Conservation (phyloP, 2,329 filamentous ascomycete species). For the Colletotrichum agaves region DNA sequence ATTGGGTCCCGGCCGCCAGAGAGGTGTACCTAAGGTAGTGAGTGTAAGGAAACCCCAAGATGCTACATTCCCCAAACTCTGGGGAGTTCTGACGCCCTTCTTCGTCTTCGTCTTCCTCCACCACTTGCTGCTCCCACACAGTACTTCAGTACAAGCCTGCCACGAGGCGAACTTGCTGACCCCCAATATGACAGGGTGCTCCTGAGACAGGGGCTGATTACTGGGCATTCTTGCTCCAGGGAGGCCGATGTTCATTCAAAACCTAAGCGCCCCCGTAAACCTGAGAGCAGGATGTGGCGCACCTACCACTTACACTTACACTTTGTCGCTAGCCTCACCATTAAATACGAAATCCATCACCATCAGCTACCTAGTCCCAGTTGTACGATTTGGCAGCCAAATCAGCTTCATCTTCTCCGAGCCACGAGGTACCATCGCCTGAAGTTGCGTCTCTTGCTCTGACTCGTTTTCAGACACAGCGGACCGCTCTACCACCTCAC, state of each 20-base stretch:
- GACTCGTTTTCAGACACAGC: conserved; percentile 2
- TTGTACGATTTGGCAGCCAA: conserved; percentile 7
- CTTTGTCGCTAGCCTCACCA: conserved; percentile 18
- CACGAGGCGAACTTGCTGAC: conserved; percentile 15
- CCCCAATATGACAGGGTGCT: conserved; percentile 9
- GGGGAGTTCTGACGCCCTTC: conserved; percentile 1
- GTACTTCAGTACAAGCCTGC: not conserved
- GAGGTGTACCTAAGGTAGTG: too few species aligned
- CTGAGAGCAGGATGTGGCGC: conserved; percentile 7
- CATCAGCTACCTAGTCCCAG: not conserved
- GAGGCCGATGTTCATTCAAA: not conserved
- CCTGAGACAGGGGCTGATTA: conserved; percentile 21
- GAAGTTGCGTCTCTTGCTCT: conserved; percentile 3
- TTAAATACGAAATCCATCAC: not conserved
- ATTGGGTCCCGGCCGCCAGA: too few species aligned
- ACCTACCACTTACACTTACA: conserved; percentile 17
- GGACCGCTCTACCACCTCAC: not conserved
- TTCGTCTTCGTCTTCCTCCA: not conserved
- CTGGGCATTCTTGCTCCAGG: conserved; percentile 1
- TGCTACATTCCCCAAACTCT: conserved; percentile 30
- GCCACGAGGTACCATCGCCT: not conserved
- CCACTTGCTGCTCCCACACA: not conserved
- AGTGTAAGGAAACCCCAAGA: conserved; percentile 23
- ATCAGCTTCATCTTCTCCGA: not conserved
- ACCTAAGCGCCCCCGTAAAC: not conserved